Evolutionary conservation across 2,329 filamentous ascomycete genomes (phyloP).

Genomic region (Dactylellina parvicollis): DNA sequence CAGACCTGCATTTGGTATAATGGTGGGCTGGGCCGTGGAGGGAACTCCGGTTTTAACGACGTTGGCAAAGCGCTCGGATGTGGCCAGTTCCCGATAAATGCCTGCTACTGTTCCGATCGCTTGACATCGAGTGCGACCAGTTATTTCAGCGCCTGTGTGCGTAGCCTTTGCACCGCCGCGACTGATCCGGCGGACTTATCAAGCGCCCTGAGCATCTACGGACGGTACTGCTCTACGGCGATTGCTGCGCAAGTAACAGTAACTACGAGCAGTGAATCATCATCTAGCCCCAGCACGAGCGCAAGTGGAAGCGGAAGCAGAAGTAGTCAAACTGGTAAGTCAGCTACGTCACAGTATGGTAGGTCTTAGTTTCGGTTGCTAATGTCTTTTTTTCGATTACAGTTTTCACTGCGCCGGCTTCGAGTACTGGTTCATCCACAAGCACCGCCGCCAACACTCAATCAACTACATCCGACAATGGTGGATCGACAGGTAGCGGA

Average conservation of each 20-base stretch:
- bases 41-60: conserved; percentile 44
- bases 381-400: too few species aligned
- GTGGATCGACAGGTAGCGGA: background rate
- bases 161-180: conserved; percentile 55
- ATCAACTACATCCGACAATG: background rate
- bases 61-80: conserved; percentile 56
- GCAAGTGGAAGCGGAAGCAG: background rate
- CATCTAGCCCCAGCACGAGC: background rate
- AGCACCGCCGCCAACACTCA: background rate
- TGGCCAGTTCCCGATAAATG: conserved; percentile 57
- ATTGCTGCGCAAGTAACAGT: conserved; percentile 37
- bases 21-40: conserved; percentile 57
- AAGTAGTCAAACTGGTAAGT: background rate
- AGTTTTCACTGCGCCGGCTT: too few species aligned
- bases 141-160: conserved; percentile 57
- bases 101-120: conserved; percentile 57
- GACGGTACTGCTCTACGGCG: conserved; percentile 57
- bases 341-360: background rate
- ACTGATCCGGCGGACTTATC: conserved; percentile 55
- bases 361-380: too few species aligned
- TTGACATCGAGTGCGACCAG: conserved; percentile 57
- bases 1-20: conserved; percentile 57
- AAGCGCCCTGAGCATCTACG: conserved; percentile 57
- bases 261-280: background rate
- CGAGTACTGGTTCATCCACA: background rate